Percentiles rank a stretch among this genome's conserved stretches.
Conservation (phyloP, 2,329 filamentous ascomycete species). For the Cytospora paraplurivora region DNA sequence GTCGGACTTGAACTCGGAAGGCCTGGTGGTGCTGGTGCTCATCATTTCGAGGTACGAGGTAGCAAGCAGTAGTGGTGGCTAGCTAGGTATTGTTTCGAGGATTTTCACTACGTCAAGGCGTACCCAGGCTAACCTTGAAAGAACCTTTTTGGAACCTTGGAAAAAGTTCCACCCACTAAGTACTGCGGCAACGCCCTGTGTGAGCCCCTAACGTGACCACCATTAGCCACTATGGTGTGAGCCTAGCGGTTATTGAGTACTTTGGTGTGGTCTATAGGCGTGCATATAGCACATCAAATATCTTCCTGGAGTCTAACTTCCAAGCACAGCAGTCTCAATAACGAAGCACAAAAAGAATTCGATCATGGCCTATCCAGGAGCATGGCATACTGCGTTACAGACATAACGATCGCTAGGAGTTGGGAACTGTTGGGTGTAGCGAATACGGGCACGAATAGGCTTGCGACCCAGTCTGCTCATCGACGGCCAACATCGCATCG, state of each 20-base stretch:
- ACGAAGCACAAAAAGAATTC: not conserved
- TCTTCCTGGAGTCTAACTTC: not conserved
- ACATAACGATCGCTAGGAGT: not conserved
- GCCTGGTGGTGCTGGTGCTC: conserved; percentile 10
- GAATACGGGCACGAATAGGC: not conserved
- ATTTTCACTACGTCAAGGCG: conserved; percentile 22
- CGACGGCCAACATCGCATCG: not conserved
- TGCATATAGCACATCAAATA: not conserved
- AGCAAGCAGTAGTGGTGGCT: no score
- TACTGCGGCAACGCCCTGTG: not conserved
- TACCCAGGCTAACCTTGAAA: not conserved
- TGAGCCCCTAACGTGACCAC: not conserved
- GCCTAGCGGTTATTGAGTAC: not conserved
- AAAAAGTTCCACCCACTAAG: not conserved
- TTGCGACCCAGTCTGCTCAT: not conserved
- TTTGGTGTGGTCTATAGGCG: not conserved
- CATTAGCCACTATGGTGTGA: not conserved
- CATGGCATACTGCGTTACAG: not conserved
- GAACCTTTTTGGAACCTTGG: not conserved
- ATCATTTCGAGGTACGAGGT: not conserved
- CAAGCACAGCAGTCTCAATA: not conserved
- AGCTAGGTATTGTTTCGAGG: conserved; percentile 3
- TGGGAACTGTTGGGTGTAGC: conserved; percentile 4
- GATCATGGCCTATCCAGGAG: not conserved
- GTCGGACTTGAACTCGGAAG: not conserved